Conservation (phyloP, 2,329 filamentous ascomycete species). For the Dothistroma pini region DNA sequence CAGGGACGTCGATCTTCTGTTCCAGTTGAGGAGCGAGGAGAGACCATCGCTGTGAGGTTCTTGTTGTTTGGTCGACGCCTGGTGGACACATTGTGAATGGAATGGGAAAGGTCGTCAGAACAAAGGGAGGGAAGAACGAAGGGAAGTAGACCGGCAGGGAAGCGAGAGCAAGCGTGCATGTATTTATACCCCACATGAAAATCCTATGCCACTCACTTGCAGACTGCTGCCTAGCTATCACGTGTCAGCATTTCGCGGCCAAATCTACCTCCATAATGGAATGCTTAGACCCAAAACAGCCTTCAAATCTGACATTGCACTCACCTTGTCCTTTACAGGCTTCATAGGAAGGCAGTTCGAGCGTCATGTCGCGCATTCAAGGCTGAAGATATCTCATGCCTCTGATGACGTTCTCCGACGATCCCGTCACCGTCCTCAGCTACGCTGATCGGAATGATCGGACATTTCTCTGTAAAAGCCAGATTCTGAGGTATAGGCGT, state of each 20-base stretch:
- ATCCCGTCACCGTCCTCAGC: too few species aligned
- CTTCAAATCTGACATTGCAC: too few species aligned
- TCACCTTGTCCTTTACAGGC: too few species aligned
- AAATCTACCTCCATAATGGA: too few species aligned
- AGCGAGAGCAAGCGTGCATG: not conserved
- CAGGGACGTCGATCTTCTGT: not conserved
- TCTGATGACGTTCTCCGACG: too few species aligned
- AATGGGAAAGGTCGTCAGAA: not conserved
- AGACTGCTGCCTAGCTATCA: conserved; percentile 1
- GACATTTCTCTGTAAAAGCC: too few species aligned
- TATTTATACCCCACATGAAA: not conserved
- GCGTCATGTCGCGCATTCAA: too few species aligned
- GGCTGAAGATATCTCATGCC: too few species aligned
- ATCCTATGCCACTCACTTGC: not conserved
- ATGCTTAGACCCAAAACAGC: too few species aligned
- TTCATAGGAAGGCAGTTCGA: too few species aligned
- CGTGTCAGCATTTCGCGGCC: not conserved
- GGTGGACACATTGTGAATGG: not conserved
- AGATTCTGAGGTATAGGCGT: too few species aligned
- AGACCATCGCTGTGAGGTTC: not conserved
- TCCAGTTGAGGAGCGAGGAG: not conserved
- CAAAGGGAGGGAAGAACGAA: not conserved
- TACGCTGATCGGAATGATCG: too few species aligned
- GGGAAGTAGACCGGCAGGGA: not conserved
- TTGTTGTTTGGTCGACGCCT: not conserved